These are phyloP conservation scores for Globisporangium perplexum DNA, from an alignment of 352 stramenopile genomes.

Conservation along the genomic window DNA sequence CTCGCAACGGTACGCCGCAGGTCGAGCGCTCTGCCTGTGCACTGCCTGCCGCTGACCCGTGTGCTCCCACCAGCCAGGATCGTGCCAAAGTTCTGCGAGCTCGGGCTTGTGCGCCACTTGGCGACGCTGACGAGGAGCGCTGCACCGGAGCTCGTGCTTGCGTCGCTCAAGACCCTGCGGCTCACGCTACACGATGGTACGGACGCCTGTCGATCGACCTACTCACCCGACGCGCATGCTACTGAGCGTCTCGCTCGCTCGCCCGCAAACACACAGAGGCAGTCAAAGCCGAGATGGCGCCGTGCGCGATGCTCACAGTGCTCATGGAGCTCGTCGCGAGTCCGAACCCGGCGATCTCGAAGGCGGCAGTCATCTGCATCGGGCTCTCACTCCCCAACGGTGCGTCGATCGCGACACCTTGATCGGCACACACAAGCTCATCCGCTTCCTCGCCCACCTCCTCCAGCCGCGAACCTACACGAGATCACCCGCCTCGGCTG, in stretches of 20 bases:
- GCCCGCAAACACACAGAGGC: slow-evolving; percentile 9
- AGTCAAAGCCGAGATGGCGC: slow-evolving; percentile 27
- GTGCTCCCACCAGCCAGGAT: slow-evolving; percentile 21
- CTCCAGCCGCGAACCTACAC: slow-evolving; percentile 43
- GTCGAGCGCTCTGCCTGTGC: neutral
- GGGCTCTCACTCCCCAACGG: slow-evolving; percentile 50
- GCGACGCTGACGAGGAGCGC: slow-evolving; percentile 25
- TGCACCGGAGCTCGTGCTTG: slow-evolving; percentile 26
- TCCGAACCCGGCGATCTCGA: slow-evolving; percentile 27
- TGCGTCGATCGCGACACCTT: slow-evolving; percentile 15
- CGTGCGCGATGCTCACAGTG: slow-evolving; percentile 29
- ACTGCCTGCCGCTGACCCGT: neutral
- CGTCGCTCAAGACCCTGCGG: slow-evolving; percentile 46
- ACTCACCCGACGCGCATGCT: neutral
- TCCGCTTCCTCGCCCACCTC: neutral
- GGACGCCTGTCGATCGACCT: neutral
- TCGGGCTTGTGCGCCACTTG: slow-evolving; percentile 35
- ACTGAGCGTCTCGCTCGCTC: neutral
- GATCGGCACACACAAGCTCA: neutral
- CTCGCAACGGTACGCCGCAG: slow-evolving; percentile 29
- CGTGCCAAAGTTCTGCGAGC: slow-evolving; percentile 33
- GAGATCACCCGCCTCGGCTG: slow-evolving; percentile 47
- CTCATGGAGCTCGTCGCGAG: slow-evolving; percentile 42
- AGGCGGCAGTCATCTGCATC: slow-evolving; percentile 46
- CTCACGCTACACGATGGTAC: slow-evolving; percentile 43